A percentile compares a stretch with the other conserved stretches of the same genome.
Evolutionary conservation across 768 basidiomycete species (phyloP).

Genomic region (Psilocybe cubensis): DNA sequence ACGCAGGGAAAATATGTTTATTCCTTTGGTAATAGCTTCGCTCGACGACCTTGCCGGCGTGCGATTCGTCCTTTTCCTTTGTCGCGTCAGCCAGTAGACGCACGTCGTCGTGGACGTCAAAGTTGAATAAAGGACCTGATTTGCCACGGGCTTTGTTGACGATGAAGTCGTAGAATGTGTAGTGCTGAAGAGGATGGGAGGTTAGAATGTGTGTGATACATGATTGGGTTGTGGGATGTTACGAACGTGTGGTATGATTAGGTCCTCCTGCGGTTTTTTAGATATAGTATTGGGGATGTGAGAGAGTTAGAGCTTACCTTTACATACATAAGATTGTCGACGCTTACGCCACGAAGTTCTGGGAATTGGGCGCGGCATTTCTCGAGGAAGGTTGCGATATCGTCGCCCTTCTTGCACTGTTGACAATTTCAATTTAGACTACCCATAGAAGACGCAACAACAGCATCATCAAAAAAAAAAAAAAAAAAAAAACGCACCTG

Average conservation of each 20-base stretch:
- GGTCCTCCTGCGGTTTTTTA: slow-evolving; percentile 71
- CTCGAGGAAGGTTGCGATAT: slow-evolving; percentile 84
- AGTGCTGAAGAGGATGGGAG: slow-evolving; percentile 60
- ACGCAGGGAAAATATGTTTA: slow-evolving; percentile 98
- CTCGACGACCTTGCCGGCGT: slow-evolving; percentile 98
- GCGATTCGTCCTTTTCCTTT: slow-evolving; percentile 96
- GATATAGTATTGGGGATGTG: background rate
- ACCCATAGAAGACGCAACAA: too few species aligned
- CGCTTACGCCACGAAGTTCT: slow-evolving; percentile 86
- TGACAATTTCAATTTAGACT: too few species aligned
- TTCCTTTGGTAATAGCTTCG: slow-evolving; percentile 94
- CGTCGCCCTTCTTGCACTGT: slow-evolving; percentile 97
- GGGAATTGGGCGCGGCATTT: slow-evolving; percentile 94
- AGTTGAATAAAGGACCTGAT: slow-evolving; percentile 96
- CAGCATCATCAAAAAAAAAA: background rate
- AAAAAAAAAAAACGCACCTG: slow-evolving; percentile 53
- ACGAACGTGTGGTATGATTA: slow-evolving; percentile 92
- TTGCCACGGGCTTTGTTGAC: slow-evolving; percentile 98
- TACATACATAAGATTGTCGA: slow-evolving; percentile 98
- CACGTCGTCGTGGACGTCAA: slow-evolving; percentile 99
- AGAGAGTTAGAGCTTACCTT: slow-evolving; percentile 60
- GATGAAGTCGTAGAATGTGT: slow-evolving; percentile 99
- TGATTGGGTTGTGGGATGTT: background rate
- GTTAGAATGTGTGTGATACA: background rate
- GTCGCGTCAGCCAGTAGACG: slow-evolving; percentile 93